Percentiles rank a stretch among this genome's conserved stretches.
These are phyloP conservation scores for Triticum monococcum DNA, from an alignment of 176 grass and related monocot species.

Conservation along the genomic window DNA sequence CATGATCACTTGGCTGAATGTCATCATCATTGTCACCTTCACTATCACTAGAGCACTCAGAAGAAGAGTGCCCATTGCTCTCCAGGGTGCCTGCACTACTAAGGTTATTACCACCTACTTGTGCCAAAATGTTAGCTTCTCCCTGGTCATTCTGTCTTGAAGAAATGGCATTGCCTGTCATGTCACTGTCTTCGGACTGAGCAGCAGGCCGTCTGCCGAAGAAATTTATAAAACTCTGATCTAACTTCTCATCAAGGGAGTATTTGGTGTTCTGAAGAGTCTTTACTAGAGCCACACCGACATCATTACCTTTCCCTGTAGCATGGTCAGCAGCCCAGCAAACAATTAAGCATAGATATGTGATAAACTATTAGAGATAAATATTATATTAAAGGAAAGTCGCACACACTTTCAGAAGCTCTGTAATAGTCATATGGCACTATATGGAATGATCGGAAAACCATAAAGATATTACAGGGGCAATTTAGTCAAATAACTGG, in stretches of 20 bases:
- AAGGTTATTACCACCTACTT: constrained; percentile 36
- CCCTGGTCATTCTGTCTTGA: constrained; percentile 26
- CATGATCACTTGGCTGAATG: constrained; percentile 27
- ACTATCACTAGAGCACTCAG: constrained; percentile 55
- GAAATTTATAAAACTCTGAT: constrained; percentile 82
- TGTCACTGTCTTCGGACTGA: constrained; percentile 24
- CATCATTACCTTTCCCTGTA: constrained; percentile 76
- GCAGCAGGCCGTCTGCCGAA: constrained; percentile 53
- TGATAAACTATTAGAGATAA: constrained; percentile 1
- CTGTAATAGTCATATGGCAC: background rate
- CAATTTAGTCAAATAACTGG: constrained; percentile 10
- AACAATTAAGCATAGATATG: constrained; percentile 15
- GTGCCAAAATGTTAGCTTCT: constrained; percentile 21
- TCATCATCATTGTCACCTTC: constrained; percentile 41
- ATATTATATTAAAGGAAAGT: background rate
- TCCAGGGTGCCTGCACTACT: constrained; percentile 29
- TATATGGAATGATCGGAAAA: constrained; percentile 11
- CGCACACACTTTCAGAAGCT: constrained; percentile 18
- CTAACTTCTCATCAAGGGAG: constrained; percentile 85
- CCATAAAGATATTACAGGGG: background rate
- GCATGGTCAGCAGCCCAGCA: constrained; percentile 18
- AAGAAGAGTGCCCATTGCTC: constrained; percentile 46
- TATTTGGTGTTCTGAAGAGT: constrained; percentile 86
- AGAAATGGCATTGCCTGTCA: constrained; percentile 21
- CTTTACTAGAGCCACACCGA: constrained; percentile 71